Base-by-base conservation (phyloP, 2,329 filamentous ascomycete genomes). In the Diaporthe capsici region DNA sequence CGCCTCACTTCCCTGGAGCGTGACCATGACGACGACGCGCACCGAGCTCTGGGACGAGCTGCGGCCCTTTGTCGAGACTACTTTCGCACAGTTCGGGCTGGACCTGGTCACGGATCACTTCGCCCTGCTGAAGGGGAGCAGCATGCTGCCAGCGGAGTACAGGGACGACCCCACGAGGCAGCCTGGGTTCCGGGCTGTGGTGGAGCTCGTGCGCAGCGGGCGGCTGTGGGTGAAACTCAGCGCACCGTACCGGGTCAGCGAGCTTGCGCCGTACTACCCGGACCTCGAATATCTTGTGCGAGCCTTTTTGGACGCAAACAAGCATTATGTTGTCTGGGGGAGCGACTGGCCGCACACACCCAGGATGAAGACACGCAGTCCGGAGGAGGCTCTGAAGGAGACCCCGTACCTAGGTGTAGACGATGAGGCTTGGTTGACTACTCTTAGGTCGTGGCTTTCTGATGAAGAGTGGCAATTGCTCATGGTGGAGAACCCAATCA, bases 301-400 rank as follows among this genome's bases (percentile, higher is more conserved):
- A 13, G 81, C 80, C 0, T 78, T 83, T 49, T 78, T 84, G 1
- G 77, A 82, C 61, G 81, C 81, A 5, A 84, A 85, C 63, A 81
- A 82, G 13, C 71, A 77, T 28, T 80, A 78, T 6, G 74, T 85
- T 13, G 47, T 85, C 1, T 85, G 83, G 83, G 84, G 84, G 3
- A 85, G 83, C 76, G 84, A 85, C 60, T 85, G 83, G 83, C 83
- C 84, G 2, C 83, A 85, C 75, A 84, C 83, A 1, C 83, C 83
- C 0, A 79, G 81, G 22, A 85, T 84, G 83, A 84, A 82, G 70
- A 80, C 83, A 1, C 81, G 83, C 0, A 81, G 75, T 7, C 78
- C 75, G 7, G 81, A 84, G 63, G 83, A 83, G 44, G 83, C 82
- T 1, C 72, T 85, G 73, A 78, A 75, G 5, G 83, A 84, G 72